Evolutionary conservation across 1,139 yeast genomes (phyloP).

Genomic region (Barnettozyma hawaiiensis): DNA sequence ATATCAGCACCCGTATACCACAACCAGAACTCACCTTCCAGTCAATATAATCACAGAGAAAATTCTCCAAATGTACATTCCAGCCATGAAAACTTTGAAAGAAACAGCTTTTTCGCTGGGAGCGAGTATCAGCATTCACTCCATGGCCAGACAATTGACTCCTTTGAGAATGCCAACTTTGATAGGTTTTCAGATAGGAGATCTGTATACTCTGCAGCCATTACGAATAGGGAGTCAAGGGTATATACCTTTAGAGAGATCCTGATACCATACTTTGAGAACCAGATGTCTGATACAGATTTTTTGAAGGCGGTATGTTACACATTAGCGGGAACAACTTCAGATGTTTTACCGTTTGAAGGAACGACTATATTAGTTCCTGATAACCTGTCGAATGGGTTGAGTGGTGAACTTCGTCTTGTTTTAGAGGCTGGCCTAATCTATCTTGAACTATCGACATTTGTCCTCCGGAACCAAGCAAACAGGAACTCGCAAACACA

Average conservation of each 20-base stretch:
- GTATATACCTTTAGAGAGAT: conserved; percentile 27
- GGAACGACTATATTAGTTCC: conserved; percentile 42
- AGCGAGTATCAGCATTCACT: conserved; percentile 12
- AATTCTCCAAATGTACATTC: not conserved
- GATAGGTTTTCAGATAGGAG: conserved; percentile 33
- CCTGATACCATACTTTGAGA: conserved; percentile 22
- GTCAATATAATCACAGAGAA: not conserved
- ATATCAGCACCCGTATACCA: conserved; percentile 10
- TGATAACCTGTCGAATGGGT: conserved; percentile 47
- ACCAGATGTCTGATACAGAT: conserved; percentile 39
- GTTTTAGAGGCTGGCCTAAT: conserved; percentile 72
- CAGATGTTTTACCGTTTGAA: conserved; percentile 50
- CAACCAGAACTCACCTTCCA: conserved; percentile 11
- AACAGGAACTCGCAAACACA: conserved; percentile 46
- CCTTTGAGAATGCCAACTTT: conserved; percentile 30
- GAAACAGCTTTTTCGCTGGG: conserved; percentile 8
- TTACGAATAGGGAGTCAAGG: conserved; percentile 16
- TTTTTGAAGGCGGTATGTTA: conserved; percentile 57
- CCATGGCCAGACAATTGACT: conserved; percentile 27
- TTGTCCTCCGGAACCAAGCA: conserved; percentile 31
- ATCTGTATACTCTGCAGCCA: conserved; percentile 25
- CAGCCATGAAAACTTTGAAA: conserved; percentile 5
- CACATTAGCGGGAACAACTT: conserved; percentile 68
- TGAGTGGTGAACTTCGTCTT: conserved; percentile 50
- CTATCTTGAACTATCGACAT: conserved; percentile 41